phyloP scores from a whole-genome alignment of 768 basidiomycete species.

The Mycena galopus region DNA sequence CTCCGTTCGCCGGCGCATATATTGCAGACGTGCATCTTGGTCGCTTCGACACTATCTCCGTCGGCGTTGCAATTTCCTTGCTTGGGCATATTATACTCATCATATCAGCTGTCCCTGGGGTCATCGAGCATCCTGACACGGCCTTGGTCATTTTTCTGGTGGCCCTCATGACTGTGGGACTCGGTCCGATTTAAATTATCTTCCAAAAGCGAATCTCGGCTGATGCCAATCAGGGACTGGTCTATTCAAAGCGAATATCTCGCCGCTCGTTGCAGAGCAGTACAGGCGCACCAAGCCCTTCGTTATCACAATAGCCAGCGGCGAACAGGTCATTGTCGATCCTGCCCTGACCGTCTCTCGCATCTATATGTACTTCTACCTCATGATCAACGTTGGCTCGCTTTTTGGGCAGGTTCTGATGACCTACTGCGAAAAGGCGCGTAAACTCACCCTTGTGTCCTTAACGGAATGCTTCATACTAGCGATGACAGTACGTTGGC shows the following conservation, averaged over 20 bases:
- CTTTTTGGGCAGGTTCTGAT: conserved; percentile 8
- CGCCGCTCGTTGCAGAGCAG: conserved; percentile 84
- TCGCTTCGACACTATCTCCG: conserved; percentile 79
- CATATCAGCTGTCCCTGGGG: conserved; percentile 60
- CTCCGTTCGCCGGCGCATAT: conserved; percentile 69
- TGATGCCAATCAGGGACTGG: conserved; percentile 60
- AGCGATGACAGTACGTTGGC: conserved; percentile 63
- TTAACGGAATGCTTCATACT: not conserved
- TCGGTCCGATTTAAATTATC: no score
- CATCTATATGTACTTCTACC: conserved; percentile 63
- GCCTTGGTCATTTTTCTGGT: conserved; percentile 67
- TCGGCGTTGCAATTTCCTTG: conserved; percentile 70
- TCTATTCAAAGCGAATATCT: conserved; percentile 82
- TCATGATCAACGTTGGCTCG: conserved; percentile 81
- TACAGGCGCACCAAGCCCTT: conserved; percentile 67
- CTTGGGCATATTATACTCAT: conserved; percentile 41
- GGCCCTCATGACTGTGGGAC: conserved; percentile 72
- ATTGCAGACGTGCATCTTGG: conserved; percentile 82
- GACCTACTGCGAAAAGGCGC: conserved; percentile 73
- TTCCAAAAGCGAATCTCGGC: no score
- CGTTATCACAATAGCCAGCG: conserved; percentile 60
- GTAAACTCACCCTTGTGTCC: not conserved
- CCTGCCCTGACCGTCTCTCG: conserved; percentile 74
- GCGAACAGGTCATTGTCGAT: conserved; percentile 83
- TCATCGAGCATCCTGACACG: conserved; percentile 65